Conservation (phyloP, 345 rosid species). For the Gossypium rotundifolium region DNA sequence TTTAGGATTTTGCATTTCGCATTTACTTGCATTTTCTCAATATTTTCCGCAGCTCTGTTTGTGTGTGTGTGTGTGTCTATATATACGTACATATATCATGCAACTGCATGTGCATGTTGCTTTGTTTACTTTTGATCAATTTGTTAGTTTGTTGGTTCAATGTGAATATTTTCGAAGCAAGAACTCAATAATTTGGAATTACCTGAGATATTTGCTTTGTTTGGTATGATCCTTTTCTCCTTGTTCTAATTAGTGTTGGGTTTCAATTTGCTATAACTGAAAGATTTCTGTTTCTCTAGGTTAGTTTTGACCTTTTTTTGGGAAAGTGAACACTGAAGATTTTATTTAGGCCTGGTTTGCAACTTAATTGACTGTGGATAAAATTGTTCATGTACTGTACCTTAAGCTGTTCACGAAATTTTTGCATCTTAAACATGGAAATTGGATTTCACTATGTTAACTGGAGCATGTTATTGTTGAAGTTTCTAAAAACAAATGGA, state of each 20-base stretch:
- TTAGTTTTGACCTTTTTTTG: not conserved
- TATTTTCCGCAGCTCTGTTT: not conserved
- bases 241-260: not conserved
- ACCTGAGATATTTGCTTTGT: not conserved
- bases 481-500: not conserved
- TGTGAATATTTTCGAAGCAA: not conserved
- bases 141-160: not conserved
- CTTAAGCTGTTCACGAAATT: not conserved
- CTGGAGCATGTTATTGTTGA: not conserved
- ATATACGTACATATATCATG: not conserved
- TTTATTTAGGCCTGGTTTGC: not conserved
- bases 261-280: not conserved
- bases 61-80: no score
- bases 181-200: not conserved
- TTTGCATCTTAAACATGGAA: not conserved
- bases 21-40: not conserved
- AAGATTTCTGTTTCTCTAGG: not conserved
- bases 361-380: not conserved
- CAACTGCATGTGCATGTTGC: not conserved
- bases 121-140: not conserved
- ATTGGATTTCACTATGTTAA: not conserved
- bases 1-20: not conserved
- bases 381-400: not conserved
- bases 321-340: not conserved
- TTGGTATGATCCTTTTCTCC: not conserved